Percentiles rank a stretch among this genome's conserved stretches.
These are phyloP conservation scores for Leucosporidium yakuticum DNA, from an alignment of 768 basidiomycete genomes.

Conservation along the genomic window DNA sequence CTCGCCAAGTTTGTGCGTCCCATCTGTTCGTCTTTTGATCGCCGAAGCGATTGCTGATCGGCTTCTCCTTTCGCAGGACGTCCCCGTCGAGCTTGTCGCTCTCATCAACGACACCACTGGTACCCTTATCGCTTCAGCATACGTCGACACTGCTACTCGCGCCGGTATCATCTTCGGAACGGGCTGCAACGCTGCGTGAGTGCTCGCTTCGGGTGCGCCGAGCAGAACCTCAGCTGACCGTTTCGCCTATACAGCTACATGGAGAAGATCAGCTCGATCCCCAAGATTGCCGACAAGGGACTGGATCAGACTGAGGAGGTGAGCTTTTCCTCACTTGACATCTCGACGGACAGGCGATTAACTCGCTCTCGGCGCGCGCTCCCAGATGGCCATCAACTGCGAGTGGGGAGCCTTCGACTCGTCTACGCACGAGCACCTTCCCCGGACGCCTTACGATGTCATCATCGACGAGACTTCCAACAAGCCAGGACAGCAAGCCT, in stretches of 20 bases:
- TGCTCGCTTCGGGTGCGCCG: background rate
- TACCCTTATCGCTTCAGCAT: conserved; percentile 91
- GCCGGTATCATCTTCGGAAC: conserved; percentile 97
- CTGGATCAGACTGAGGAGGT: conserved; percentile 48
- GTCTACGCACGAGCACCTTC: conserved; percentile 86
- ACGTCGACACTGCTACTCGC: conserved; percentile 81
- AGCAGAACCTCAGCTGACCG: background rate
- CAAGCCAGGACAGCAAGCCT: conserved; percentile 92
- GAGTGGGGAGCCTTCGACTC: conserved; percentile 99
- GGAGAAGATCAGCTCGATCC: conserved; percentile 77
- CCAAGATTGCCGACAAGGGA: conserved; percentile 62
- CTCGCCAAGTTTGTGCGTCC: conserved; percentile 64
- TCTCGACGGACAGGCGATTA: conserved; percentile 31
- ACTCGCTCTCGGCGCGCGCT: conserved; percentile 36
- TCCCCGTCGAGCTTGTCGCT: conserved; percentile 77
- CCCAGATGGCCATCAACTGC: conserved; percentile 90
- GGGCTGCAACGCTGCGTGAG: conserved; percentile 90
- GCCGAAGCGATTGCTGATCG: background rate
- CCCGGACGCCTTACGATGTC: conserved; percentile 87
- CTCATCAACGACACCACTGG: conserved; percentile 98
- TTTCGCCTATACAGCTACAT: conserved; percentile 47
- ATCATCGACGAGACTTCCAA: conserved; percentile 90
- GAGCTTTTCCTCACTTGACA: background rate
- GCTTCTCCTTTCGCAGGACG: conserved; percentile 51
- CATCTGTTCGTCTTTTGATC: background rate